Conservation (phyloP, 2,329 filamentous ascomycete species). For the Zymoseptoria pseudotritici region DNA sequence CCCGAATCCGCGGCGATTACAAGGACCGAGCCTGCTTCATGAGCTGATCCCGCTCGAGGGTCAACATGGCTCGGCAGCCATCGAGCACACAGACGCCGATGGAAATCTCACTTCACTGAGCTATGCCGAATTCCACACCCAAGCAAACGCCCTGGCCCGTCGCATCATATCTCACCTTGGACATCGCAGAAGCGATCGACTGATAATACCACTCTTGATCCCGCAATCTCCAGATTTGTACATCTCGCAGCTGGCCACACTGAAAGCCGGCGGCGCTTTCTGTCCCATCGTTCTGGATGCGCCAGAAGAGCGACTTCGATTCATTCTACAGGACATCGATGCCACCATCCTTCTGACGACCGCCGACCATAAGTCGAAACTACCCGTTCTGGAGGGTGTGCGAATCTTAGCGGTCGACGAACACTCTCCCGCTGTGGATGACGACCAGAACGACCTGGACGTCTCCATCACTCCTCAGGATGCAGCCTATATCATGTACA, state of each 20-base stretch:
- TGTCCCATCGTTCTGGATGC: conserved; percentile 76
- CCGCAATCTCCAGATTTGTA: conserved; percentile 74
- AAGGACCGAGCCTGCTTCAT: conserved; percentile 53
- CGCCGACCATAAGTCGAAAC: conserved; percentile 35
- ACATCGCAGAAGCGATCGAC: conserved; percentile 16
- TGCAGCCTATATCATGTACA: conserved; percentile 87
- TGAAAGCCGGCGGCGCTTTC: conserved; percentile 78
- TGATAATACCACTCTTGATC: conserved; percentile 66
- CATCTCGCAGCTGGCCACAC: conserved; percentile 64
- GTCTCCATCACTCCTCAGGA: conserved; percentile 10
- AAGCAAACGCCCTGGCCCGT: conserved; percentile 50
- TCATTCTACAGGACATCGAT: conserved; percentile 70
- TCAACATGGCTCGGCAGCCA: conserved; percentile 41
- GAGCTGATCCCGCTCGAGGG: conserved; percentile 50
- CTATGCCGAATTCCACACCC: conserved; percentile 56
- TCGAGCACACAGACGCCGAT: conserved; percentile 55
- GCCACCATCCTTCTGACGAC: conserved; percentile 63
- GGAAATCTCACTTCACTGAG: conserved; percentile 44
- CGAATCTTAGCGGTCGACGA: conserved; percentile 38
- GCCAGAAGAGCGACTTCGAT: conserved; percentile 67
- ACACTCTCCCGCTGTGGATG: conserved; percentile 32
- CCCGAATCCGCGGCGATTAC: conserved; percentile 42
- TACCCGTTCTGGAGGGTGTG: conserved; percentile 32
- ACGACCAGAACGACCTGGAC: conserved; percentile 13
- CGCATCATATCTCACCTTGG: conserved; percentile 34